Evolutionary conservation across 768 basidiomycete genomes (phyloP).

Genomic region (Amanita pallidorosea): DNA sequence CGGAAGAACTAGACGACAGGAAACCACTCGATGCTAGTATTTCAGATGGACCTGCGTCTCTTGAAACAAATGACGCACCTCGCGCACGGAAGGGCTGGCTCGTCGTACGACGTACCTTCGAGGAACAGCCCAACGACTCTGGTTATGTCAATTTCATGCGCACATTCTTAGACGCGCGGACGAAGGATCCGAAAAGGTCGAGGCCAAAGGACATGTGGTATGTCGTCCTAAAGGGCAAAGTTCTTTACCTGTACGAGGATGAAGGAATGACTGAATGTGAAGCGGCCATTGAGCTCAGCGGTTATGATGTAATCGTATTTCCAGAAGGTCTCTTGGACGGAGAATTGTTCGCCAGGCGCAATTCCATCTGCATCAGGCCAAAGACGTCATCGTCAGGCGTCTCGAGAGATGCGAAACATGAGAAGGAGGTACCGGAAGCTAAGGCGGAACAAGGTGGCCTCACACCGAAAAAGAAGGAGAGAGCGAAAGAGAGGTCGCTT

Average conservation of each 20-base stretch:
- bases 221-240: conserved; percentile 82
- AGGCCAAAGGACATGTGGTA: conserved; percentile 91
- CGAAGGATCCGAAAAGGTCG: conserved; percentile 74
- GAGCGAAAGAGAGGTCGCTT: conserved; percentile 22
- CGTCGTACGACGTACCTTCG: conserved; percentile 70
- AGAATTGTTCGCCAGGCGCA: conserved; percentile 85
- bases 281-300: conserved; percentile 78
- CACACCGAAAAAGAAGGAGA: conserved; percentile 21
- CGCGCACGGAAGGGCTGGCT: conserved; percentile 74
- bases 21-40: conserved; percentile 11
- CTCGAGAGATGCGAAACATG: conserved; percentile 40
- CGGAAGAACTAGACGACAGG: conserved; percentile 15
- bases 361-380: conserved; percentile 72
- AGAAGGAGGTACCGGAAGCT: conserved; percentile 20
- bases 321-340: conserved; percentile 73
- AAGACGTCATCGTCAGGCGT: conserved; percentile 28
- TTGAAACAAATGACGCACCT: conserved; percentile 44
- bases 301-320: conserved; percentile 67
- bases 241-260: conserved; percentile 90
- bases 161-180: conserved; percentile 71
- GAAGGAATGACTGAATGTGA: conserved; percentile 85
- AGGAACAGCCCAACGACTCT: conserved; percentile 49
- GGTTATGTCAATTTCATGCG: conserved; percentile 74
- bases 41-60: conserved; percentile 13
- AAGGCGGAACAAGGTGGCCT: conserved; percentile 17